Base-by-base conservation (phyloP, 306 rosid species). In the Styphnolobium japonicum region DNA sequence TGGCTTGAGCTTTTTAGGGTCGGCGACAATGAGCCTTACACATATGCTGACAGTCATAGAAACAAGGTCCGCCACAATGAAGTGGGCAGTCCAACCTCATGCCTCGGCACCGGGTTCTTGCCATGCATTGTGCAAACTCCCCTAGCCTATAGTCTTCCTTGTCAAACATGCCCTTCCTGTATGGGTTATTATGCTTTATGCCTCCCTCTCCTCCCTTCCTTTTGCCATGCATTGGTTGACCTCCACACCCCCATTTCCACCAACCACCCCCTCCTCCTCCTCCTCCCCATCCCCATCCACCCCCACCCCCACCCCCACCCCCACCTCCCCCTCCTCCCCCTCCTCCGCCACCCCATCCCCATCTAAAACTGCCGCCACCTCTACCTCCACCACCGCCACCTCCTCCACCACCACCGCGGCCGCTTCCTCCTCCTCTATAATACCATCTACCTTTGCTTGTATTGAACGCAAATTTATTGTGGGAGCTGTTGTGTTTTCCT, bases 11-110 rank as follows among this genome's bases (percentile, higher is more conserved):
- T 39, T 25, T 63, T 82, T 76, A 84, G 12, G 83, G 76, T 33
- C 75, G 89, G 21, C 61, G 84, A 76, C 97, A 94, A 48, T 93
- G 94, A 71, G 98, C 86, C 80, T 93, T 93, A 88, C 99, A 95
- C 89, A 88, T 89, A 53, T 86, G 81, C 23, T 80, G 93, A 83
- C 98, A 95, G 75, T 95, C 98, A 51, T 92, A 90, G 58, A 82
- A 84, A 84, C 98, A 92, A 88, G 93, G 89, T 45, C 97, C 91
- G 2, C 96, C 97, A 42, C 98, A 95, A 53, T 95, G 97, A 49
- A 92, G 98, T 34, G 98, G 97, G 31, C 98, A 95, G 0, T 95
- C 93, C 81, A 95, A 77, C 72, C 89, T 89, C 94, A 86, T 85
- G 3, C 98, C 98, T 40, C 80, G 36, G 60, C 98, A 95, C 21